A percentile compares a stretch with the other conserved stretches of the same genome.
Conservation (phyloP, 2,329 filamentous ascomycete genomes). For the Arthrobotrys musiformis region DNA sequence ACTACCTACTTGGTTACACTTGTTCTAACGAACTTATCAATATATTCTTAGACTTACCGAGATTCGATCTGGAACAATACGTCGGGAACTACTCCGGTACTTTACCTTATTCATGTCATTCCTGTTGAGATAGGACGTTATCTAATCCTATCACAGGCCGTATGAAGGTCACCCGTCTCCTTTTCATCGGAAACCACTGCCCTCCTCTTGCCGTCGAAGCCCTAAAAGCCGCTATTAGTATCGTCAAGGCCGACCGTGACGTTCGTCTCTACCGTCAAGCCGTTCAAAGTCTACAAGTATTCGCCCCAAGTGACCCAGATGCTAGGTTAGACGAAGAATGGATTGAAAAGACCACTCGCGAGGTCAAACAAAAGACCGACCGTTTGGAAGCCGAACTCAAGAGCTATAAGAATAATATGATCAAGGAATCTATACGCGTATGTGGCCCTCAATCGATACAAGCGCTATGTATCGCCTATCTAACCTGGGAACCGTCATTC, state of each 20-base stretch:
- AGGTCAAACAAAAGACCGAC: constrained; percentile 73
- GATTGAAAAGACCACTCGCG: constrained; percentile 73
- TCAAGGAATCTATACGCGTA: constrained; percentile 96
- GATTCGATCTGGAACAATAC: constrained; percentile 91
- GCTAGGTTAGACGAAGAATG: constrained; percentile 76
- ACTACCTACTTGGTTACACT: background rate
- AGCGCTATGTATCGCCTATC: background rate
- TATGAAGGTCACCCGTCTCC: constrained; percentile 68
- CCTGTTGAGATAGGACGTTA: background rate
- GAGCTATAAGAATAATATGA: constrained; percentile 94
- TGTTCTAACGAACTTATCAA: background rate
- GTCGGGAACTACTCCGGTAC: constrained; percentile 87
- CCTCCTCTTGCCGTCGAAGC: constrained; percentile 81
- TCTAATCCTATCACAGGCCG: constrained; percentile 20
- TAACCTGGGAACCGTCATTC: background rate
- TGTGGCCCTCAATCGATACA: background rate
- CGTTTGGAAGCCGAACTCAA: constrained; percentile 87
- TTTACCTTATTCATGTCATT: background rate
- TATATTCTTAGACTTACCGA: constrained; percentile 74
- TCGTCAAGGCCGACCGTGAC: constrained; percentile 81
- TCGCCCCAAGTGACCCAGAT: constrained; percentile 75
- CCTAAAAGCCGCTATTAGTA: constrained; percentile 77
- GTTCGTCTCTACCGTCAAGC: constrained; percentile 76
- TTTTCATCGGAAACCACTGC: constrained; percentile 82
- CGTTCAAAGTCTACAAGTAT: constrained; percentile 72